These are phyloP conservation scores for Rosellinia necatrix DNA, from an alignment of 2,329 filamentous ascomycete genomes.

Conservation along the genomic window DNA sequence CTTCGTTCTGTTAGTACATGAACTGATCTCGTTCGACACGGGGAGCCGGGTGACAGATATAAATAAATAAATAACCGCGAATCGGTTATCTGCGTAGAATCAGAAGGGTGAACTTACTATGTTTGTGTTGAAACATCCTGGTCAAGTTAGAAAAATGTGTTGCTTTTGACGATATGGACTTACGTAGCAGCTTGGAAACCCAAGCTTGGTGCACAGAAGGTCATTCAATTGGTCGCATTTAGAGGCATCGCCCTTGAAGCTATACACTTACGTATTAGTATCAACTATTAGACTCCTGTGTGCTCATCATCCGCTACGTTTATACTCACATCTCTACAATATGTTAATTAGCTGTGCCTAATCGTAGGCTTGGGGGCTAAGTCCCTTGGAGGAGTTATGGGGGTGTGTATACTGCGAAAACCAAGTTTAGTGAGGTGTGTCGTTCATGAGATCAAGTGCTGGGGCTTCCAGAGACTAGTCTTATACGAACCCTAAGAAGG, in stretches of 20 bases:
- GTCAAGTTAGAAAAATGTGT: background rate
- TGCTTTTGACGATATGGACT: conserved; percentile 27
- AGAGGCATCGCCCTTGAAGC: conserved; percentile 49
- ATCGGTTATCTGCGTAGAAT: background rate
- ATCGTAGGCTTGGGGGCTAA: background rate
- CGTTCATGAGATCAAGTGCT: background rate
- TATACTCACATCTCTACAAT: conserved; percentile 21
- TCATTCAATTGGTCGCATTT: conserved; percentile 61
- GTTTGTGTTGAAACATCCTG: conserved; percentile 64
- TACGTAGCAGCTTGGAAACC: conserved; percentile 56
- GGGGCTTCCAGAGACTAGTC: background rate
- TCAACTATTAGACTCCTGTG: background rate
- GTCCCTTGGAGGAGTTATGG: too few species aligned
- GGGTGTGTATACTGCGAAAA: too few species aligned
- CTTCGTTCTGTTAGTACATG: conserved; percentile 11
- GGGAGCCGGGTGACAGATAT: too few species aligned
- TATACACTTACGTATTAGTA: conserved; percentile 38
- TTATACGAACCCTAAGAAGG: conserved; percentile 20
- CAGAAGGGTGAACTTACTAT: conserved; percentile 33
- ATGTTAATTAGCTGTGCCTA: background rate
- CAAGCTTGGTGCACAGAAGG: conserved; percentile 58
- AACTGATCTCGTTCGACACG: background rate
- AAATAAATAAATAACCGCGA: background rate
- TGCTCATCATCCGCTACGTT: too few species aligned
- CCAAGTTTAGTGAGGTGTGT: too few species aligned